Evolutionary conservation across 805 yeast species (phyloP), one percentile per base, ranked within the genome.

Genomic region (Limtongozyma cylindracea): DNA sequence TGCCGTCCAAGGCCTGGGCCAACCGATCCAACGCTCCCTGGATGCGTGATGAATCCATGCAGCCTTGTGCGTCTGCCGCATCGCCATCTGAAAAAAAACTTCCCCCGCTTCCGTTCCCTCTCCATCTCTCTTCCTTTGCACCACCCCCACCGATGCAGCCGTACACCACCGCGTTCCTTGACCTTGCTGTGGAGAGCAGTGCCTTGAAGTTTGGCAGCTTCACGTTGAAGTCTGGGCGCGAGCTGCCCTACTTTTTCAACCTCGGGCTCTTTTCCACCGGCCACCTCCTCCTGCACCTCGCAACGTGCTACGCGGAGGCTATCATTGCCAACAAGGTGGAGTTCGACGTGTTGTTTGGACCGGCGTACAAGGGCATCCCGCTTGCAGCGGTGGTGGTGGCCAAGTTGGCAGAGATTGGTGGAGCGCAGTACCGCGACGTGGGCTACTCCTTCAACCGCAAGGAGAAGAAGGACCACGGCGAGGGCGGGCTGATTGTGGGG

Each of bases 311-410:
- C 39, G 96, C 98, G 15, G 58, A 62, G 26, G 73, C 93, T 14
- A 84, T 84, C 31, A 67, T 82, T 32, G 66, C 61, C 21, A 61
- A 84, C 1, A 84, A 72, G 5, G 38, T 84, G 22, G 70, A 80
- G 41, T 82, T 84, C 35, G 96, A 84, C 37, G 67, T 88, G 19
- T 51, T 84, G 24, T 84, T 84, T 39, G 98, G 98, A 6, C 98
- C 98, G 8, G 98, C 98, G 14, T 84, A 84, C 49, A 88, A 88
- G 50, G 98, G 98, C 11, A 84, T 84, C 34, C 91, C 98, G 12
- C 57, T 84, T 25, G 91, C 92, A 23, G 92, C 96, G 4, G 61
- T 84, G 29, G 78, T 94, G 10, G 78, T 74, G 27, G 84, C 88
- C 26, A 84, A 88, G 45, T 56, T 88, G 28, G 88, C 84, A 17